Evolutionary conservation across 148 eudicot genomes (phyloP).

Genomic region (Fagopyrum homotropicum): DNA sequence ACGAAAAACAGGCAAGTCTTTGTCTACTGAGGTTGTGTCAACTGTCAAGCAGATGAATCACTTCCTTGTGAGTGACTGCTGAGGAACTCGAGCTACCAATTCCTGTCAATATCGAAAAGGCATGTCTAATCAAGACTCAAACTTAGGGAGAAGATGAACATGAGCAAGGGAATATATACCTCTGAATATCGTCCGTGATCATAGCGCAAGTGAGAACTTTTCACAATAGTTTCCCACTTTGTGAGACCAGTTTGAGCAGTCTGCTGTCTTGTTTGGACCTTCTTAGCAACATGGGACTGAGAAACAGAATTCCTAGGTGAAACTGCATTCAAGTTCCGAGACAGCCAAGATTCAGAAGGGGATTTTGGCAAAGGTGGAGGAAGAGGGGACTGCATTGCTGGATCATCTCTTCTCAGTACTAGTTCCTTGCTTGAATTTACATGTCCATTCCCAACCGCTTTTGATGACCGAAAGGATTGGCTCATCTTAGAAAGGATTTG

Average conservation of each 20-base stretch:
- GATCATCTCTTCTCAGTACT: constrained; percentile 20
- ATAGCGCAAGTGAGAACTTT: constrained; percentile 57
- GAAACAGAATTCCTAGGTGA: constrained; percentile 55
- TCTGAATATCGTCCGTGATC: constrained; percentile 83
- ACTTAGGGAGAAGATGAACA: neutral
- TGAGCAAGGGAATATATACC: constrained; percentile 34
- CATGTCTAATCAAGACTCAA: neutral
- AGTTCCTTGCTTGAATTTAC: constrained; percentile 23
- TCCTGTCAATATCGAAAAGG: constrained; percentile 40
- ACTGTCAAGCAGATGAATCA: neutral
- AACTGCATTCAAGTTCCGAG: constrained; percentile 61
- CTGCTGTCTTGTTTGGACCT: constrained; percentile 33
- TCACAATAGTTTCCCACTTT: constrained; percentile 96
- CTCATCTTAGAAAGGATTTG: constrained; percentile 1
- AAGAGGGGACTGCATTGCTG: constrained; percentile 27
- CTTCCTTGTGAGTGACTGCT: constrained; percentile 24
- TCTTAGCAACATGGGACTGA: constrained; percentile 23
- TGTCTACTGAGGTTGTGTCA: neutral
- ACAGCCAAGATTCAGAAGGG: constrained; percentile 96
- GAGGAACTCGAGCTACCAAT: constrained; percentile 44
- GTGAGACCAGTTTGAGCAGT: constrained; percentile 19
- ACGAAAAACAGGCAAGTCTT: neutral
- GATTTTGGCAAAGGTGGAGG: constrained; percentile 93
- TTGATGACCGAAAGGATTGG: neutral
- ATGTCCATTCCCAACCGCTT: constrained; percentile 5